phyloP scores from a whole-genome alignment of 2,329 filamentous ascomycete genomes.

The Sordariomycetes sp. region DNA sequence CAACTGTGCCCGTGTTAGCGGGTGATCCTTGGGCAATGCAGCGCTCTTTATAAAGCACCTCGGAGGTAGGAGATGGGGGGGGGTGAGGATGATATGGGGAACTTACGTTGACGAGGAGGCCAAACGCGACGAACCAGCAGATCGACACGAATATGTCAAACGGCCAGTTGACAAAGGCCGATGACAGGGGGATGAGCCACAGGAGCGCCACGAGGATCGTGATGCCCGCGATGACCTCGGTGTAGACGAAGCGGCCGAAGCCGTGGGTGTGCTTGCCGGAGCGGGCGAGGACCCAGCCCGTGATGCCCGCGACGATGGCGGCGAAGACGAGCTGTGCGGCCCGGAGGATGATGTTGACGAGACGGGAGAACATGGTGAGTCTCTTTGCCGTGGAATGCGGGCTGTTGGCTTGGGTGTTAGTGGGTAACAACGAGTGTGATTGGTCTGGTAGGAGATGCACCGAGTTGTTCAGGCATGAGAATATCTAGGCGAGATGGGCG shows the following conservation, averaged over 20 bases:
- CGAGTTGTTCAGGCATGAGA: too few species aligned
- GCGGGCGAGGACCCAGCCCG: conserved; percentile 49
- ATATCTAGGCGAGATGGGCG: too few species aligned
- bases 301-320: conserved; percentile 58
- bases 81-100: neutral
- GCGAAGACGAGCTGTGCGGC: conserved; percentile 50
- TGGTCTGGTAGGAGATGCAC: too few species aligned
- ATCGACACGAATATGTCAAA: conserved; percentile 56
- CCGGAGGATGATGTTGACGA: conserved; percentile 24
- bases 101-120: conserved; percentile 48
- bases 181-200: conserved; percentile 60
- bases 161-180: conserved; percentile 56
- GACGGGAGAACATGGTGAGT: conserved; percentile 17
- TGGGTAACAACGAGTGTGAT: too few species aligned
- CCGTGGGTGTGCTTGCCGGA: conserved; percentile 16
- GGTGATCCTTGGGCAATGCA: too few species aligned
- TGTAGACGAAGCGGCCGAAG: conserved; percentile 57
- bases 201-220: conserved; percentile 56
- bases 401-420: too few species aligned
- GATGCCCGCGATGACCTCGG: conserved; percentile 55
- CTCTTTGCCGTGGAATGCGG: too few species aligned
- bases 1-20: neutral
- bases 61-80: neutral
- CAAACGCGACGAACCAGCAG: conserved; percentile 59
- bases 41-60: neutral